These are phyloP conservation scores for Inosperma sp. DNA, from an alignment of 768 basidiomycete genomes.

Conservation along the genomic window DNA sequence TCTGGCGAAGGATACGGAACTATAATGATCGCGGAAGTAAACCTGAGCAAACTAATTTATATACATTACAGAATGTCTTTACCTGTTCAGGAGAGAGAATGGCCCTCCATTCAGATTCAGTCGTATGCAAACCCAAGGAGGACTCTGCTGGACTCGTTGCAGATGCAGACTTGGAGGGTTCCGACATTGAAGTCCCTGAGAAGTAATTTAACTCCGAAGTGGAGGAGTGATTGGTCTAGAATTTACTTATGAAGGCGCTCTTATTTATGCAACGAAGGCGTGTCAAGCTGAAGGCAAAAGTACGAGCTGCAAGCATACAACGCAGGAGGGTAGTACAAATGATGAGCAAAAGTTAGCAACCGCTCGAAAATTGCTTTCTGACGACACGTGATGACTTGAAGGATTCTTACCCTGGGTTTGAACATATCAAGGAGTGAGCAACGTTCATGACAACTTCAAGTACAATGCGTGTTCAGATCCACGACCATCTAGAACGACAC, in stretches of 20 bases:
- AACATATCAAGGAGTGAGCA: too few species aligned
- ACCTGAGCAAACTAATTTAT: not conserved
- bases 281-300: too few species aligned
- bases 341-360: not conserved
- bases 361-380: not conserved
- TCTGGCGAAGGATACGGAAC: slow-evolving; percentile 83
- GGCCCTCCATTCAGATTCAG: slow-evolving; percentile 81
- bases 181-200: not conserved
- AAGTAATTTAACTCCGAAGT: too few species aligned
- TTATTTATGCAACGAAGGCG: too few species aligned
- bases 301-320: too few species aligned
- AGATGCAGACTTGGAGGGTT: slow-evolving; percentile 1
- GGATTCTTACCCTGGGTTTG: too few species aligned
- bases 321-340: not conserved
- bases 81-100: slow-evolving; percentile 80
- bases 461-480: not conserved
- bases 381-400: not conserved
- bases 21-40: too few species aligned
- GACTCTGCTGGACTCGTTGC: slow-evolving; percentile 18
- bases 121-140: slow-evolving; percentile 44
- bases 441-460: not conserved
- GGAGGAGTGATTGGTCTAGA: too few species aligned
- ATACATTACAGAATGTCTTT: slow-evolving; percentile 14
- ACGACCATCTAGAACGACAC: not conserved
- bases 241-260: too few species aligned